These are phyloP conservation scores for Colletotrichum godetiae DNA, from an alignment of 2,329 filamentous ascomycete genomes.

Conservation along the genomic window DNA sequence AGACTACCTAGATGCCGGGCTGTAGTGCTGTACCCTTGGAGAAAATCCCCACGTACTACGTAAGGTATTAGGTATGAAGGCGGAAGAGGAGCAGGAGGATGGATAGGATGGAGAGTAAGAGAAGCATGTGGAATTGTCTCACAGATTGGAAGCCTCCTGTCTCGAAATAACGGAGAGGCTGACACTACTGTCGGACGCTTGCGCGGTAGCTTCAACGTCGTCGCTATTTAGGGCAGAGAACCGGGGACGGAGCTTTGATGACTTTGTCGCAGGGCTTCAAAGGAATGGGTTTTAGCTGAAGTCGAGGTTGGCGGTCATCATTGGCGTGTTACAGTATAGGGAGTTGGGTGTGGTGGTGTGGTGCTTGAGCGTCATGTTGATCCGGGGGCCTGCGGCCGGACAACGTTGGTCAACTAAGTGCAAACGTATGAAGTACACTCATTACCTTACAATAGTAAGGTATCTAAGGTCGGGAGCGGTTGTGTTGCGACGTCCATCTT, in stretches of 20 bases:
- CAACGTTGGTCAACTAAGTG: background rate
- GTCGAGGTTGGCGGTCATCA: background rate
- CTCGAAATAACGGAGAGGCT: slow-evolving; percentile 32
- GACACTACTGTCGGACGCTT: slow-evolving; percentile 34
- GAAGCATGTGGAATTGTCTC: slow-evolving; percentile 5
- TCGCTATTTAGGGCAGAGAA: slow-evolving; percentile 13
- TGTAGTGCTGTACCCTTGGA: background rate
- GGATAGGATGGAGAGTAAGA: background rate
- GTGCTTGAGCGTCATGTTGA: slow-evolving; percentile 7
- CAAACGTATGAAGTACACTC: background rate
- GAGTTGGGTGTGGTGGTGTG: background rate
- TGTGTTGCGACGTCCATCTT: background rate
- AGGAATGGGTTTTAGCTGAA: slow-evolving; percentile 4
- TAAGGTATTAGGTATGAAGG: background rate
- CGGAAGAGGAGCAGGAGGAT: background rate
- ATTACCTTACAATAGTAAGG: no score
- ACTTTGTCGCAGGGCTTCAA: slow-evolving; percentile 1
- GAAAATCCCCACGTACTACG: background rate
- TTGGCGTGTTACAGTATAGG: slow-evolving; percentile 1
- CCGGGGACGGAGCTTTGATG: background rate
- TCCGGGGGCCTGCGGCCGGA: background rate
- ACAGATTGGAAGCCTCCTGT: slow-evolving; percentile 18
- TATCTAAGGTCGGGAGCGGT: background rate
- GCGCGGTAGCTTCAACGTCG: slow-evolving; percentile 33
- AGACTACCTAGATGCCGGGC: background rate